Base-by-base conservation (phyloP, 1,284 basidiomycete genomes). In the Puccinia horiana region DNA sequence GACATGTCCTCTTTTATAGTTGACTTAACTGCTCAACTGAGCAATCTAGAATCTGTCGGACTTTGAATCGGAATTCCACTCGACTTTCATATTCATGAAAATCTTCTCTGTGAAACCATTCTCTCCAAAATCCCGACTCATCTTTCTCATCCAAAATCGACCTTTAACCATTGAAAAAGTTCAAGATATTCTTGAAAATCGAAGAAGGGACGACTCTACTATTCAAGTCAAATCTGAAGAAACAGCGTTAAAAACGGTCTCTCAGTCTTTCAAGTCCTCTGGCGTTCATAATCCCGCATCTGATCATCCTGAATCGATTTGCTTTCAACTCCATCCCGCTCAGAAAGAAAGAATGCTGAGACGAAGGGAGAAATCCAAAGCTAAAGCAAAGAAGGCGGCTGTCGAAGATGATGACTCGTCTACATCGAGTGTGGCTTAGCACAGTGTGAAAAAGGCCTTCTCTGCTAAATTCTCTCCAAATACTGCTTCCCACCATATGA, bases 271-370 rank as follows among this genome's bases (percentile, higher is more conserved):
- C 49, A 18, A 23, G 23, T 9, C 35, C 69, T 47, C 6, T 16
- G 69, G 69, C 2, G 20, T 11, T 12, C 69, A 72, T n/a, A 72
- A 72, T 42, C 69, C 69, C 2, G 69, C 40, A 14, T 11, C 69
- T 72, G 16, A 40, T 5, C 69, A 72, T 29, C 16, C 63, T 16
- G n/a, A 67, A 23, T 67, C 11, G 6, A 35, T n/a, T 5, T 67
- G 63, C 20, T 72, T 72, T 26, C 37, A 72, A 72, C 69, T 72
- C 16, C 32, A 44, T 72, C 69, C 69, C 2, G 12, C 40, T 11
- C 40, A 42, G 32, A 72, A 42, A n/a, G 26, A 5, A 2, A 16
- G 6, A n/a, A 44, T 52, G 8, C 16, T 18, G 23, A 52, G 4
- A 20, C 6, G 49, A 29, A 14, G 35, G n/a, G 35, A 9, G 11